Evolutionary conservation across 2,329 filamentous ascomycete species (phyloP), one percentile per base, ranked within the genome.

Genomic region (Colletotrichum sp.): DNA sequence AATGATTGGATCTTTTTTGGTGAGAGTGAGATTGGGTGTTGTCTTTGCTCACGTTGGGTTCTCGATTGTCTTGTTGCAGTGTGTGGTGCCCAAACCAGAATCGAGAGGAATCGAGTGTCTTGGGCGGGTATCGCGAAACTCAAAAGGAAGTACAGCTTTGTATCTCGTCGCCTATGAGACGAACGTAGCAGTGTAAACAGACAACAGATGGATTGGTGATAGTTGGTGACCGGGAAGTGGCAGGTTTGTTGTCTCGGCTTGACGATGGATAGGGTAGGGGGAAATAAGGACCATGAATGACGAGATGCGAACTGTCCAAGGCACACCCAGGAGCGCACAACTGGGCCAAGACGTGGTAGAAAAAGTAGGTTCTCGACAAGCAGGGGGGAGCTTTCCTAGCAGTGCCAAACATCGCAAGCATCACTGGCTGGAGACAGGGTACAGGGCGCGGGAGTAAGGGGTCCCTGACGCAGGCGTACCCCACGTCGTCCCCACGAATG

Each of bases 121-220:
- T 75, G 71, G 71, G 75, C 75, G 69, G 76, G 76, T 77, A 76
- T 77, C 66, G 61, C 71, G 59, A 75, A 63, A 76, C 69, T 73
- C 70, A 36, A 75, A 75, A 61, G 75, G 34, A 77, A 55, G 71
- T 63, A 63, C 66, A 57, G 32, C 44, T 32, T 71, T 61, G 75
- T 75, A 76, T 77, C 39, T 76, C 32, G 75, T 77, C 76, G 61
- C 72, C 76, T 76, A 32, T 72, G 76, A 77, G 72, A 75, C 69
- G 68, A 61, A 22, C 4, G 64, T 64, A 22, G 63, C 29, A 52
- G 63, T 72, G 72, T 72, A 76, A 69, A 76, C 36, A 76, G 63
- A 69, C 32, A 61, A 75, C 30, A 61, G 29, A 52, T 19, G 63
- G 32, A 77, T 69, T 44, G 61, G 15, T 63, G 65, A 39, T 52